Evolutionary conservation across 768 basidiomycete species (phyloP).

Genomic region (Cytidiella melzeri): DNA sequence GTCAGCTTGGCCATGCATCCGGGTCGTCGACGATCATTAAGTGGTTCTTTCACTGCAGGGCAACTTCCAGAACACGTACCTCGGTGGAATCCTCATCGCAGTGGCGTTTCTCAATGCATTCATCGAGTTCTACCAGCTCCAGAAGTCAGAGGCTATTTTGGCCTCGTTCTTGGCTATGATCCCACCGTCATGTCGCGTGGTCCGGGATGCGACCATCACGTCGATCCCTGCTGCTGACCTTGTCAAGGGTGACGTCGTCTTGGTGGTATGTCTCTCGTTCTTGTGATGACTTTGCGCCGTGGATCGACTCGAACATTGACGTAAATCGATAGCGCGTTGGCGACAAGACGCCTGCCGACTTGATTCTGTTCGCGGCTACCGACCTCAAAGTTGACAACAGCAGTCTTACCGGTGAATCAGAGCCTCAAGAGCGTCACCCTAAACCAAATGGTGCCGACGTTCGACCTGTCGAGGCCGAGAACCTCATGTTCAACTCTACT

Average conservation of each 20-base stretch:
- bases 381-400: conserved; percentile 71
- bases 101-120: conserved; percentile 66
- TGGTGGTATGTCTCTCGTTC: conserved; percentile 38
- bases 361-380: conserved; percentile 50
- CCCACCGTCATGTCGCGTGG: conserved; percentile 58
- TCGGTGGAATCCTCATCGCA: conserved; percentile 61
- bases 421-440: conserved; percentile 55
- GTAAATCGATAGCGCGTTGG: conserved; percentile 45
- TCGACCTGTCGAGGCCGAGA: conserved; percentile 60
- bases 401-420: conserved; percentile 65
- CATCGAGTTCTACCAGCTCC: conserved; percentile 66
- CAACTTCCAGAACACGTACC: conserved; percentile 62
- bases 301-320: background rate
- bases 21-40: background rate
- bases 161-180: conserved; percentile 73
- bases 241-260: conserved; percentile 62
- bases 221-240: conserved; percentile 55
- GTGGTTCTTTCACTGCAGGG: conserved; percentile 28
- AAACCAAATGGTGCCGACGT: conserved; percentile 37
- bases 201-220: conserved; percentile 50
- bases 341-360: conserved; percentile 68
- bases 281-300: background rate
- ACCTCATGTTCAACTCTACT: conserved; percentile 66
- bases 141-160: conserved; percentile 68
- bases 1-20: conserved; percentile 22